Percentiles rank a stretch among this genome's conserved stretches.
Evolutionary conservation across 2,329 filamentous ascomycete species (phyloP).

Genomic region (Karstenula rhodostoma): DNA sequence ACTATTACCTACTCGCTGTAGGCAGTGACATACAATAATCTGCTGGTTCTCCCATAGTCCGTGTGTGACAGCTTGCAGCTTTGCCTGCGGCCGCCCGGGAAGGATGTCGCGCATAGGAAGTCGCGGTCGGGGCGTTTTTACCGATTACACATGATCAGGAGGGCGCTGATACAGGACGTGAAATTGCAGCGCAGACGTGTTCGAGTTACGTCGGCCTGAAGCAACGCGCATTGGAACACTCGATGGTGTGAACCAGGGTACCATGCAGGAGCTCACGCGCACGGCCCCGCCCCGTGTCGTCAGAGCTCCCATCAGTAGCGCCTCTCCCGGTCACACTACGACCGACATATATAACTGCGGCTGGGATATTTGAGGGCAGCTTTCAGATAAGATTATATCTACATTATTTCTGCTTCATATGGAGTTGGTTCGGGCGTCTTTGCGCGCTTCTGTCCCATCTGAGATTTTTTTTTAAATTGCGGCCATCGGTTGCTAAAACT

Average conservation of each 20-base stretch:
- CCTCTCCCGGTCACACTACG: neutral
- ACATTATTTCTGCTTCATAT: too few relatives aligned
- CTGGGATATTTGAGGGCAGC: too few relatives aligned
- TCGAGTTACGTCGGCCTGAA: neutral
- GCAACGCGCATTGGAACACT: conserved; percentile 5
- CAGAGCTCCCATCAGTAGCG: conserved; percentile 8
- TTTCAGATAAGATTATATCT: too few relatives aligned
- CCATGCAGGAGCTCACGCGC: conserved; percentile 38
- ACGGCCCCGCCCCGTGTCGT: conserved; percentile 39
- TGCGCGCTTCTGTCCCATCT: too few relatives aligned
- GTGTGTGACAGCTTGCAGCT: conserved; percentile 78
- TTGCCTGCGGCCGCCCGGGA: conserved; percentile 79
- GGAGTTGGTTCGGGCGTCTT: too few relatives aligned
- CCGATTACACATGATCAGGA: conserved; percentile 31
- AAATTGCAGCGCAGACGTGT: neutral
- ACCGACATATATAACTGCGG: too few relatives aligned
- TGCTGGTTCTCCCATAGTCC: conserved; percentile 76
- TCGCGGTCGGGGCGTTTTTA: conserved; percentile 25
- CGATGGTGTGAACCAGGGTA: conserved; percentile 8
- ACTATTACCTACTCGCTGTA: conserved; percentile 1
- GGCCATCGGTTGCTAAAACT: neutral
- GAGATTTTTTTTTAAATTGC: too few relatives aligned
- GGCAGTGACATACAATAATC: conserved; percentile 68
- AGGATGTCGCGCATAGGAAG: conserved; percentile 75
- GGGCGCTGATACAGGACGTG: neutral